phyloP scores from a whole-genome alignment of 306 rosid genomes.

The Fagus sylvatica region DNA sequence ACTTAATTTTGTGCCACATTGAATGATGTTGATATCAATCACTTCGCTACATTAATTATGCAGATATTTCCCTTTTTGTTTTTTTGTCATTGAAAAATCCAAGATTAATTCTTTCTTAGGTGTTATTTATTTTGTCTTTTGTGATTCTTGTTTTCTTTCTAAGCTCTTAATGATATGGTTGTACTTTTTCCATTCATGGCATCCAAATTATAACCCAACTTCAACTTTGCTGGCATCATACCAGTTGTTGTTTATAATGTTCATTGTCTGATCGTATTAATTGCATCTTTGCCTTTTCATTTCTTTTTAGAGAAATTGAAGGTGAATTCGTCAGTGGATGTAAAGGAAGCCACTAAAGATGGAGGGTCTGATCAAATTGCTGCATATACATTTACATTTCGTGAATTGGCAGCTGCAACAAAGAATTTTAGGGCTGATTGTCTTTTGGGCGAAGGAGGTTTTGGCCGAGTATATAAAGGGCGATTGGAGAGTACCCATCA shows the following conservation, averaged over 20 bases:
- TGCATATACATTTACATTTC: slow-evolving; percentile 57
- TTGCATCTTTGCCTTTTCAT: neutral
- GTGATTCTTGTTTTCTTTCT: neutral
- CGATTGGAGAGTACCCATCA: slow-evolving; percentile 49
- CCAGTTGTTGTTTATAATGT: neutral
- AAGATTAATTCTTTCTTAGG: neutral
- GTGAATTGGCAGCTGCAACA: slow-evolving; percentile 57
- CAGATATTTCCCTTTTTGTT: neutral
- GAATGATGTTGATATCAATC: slow-evolving; percentile 2
- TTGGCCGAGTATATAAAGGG: slow-evolving; percentile 62
- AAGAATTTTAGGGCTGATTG: slow-evolving; percentile 58
- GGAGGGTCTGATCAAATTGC: slow-evolving; percentile 47
- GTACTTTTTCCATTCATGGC: neutral
- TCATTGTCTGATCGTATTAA: neutral
- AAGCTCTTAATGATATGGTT: neutral
- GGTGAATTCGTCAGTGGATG: slow-evolving; percentile 22
- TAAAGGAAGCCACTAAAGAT: slow-evolving; percentile 34
- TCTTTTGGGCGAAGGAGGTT: slow-evolving; percentile 62
- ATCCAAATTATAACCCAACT: neutral
- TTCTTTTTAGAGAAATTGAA: slow-evolving; percentile 30
- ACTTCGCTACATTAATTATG: neutral
- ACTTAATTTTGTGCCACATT: neutral
- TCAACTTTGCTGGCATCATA: neutral
- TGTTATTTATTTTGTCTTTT: neutral
- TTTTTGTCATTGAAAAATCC: neutral